Conservation (phyloP, 1,284 basidiomycete species). For the Moesziomyces sp. region DNA sequence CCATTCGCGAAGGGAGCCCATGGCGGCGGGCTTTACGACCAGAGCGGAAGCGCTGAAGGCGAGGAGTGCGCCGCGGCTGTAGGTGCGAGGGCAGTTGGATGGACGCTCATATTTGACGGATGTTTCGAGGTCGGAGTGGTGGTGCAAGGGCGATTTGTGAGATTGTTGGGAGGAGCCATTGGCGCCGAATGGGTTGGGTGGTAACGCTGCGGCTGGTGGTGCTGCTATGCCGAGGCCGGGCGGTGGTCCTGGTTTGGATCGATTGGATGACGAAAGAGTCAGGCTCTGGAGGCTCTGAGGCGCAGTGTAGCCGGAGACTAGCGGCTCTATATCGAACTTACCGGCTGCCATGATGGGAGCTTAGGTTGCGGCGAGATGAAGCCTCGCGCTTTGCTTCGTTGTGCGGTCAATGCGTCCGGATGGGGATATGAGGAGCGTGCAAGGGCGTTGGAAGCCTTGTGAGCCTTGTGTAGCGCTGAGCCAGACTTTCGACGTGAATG, state of each 20-base stretch:
- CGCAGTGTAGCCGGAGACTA: neutral
- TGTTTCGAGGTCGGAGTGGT: slow-evolving; percentile 8
- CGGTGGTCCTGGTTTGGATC: slow-evolving; percentile 26
- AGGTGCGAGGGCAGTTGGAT: slow-evolving; percentile 38
- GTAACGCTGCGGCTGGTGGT: slow-evolving; percentile 39
- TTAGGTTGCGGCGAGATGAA: slow-evolving; percentile 8
- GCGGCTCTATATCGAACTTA: slow-evolving; percentile 2
- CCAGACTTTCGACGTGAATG: neutral
- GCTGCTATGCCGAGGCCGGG: slow-evolving; percentile 47
- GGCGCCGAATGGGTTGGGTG: slow-evolving; percentile 44
- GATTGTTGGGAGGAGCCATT: slow-evolving; percentile 18
- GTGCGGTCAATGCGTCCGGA: neutral
- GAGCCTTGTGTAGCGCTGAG: neutral
- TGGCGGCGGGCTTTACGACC: slow-evolving; percentile 76
- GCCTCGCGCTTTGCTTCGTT: neutral
- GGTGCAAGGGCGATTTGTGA: slow-evolving; percentile 17
- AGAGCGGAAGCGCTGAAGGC: slow-evolving; percentile 79
- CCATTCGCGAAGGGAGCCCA: slow-evolving; percentile 85
- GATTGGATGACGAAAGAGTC: neutral
- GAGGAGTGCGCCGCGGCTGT: slow-evolving; percentile 70
- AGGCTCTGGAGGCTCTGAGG: neutral
- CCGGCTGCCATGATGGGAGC: slow-evolving; percentile 36
- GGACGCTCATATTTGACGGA: slow-evolving; percentile 27
- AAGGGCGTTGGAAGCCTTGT: neutral
- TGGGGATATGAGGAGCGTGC: neutral